Percentiles rank a stretch among this genome's conserved stretches.
Conservation (phyloP, 306 rosid genomes). For the Parietaria judaica region DNA sequence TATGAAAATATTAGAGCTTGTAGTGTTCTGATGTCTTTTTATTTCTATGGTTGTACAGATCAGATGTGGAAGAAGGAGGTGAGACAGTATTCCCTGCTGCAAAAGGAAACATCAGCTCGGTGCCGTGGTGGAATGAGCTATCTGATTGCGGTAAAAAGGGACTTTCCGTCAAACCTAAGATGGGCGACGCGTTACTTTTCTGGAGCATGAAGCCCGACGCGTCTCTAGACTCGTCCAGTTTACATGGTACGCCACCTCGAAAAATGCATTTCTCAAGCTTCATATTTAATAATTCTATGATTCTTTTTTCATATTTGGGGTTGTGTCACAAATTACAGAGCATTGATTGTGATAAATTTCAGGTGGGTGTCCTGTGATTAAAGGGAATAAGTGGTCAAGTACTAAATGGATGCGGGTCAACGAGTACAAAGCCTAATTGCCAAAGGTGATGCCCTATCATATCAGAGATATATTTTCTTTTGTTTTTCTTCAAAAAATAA, state of each 20-base stretch:
- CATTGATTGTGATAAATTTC: slow-evolving; percentile 24
- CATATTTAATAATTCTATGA: background rate
- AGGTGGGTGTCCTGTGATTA: slow-evolving; percentile 98
- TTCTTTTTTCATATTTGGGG: slow-evolving; percentile 6
- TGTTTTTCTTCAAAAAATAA: too few species aligned
- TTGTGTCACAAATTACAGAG: background rate
- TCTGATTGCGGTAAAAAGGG: slow-evolving; percentile 91
- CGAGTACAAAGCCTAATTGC: slow-evolving; percentile 60
- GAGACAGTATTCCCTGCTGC: slow-evolving; percentile 99
- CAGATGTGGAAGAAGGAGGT: slow-evolving; percentile 99
- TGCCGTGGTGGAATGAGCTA: slow-evolving; percentile 96
- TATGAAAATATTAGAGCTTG: slow-evolving; percentile 7
- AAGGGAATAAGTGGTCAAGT: slow-evolving; percentile 95
- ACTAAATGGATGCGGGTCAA: slow-evolving; percentile 86
- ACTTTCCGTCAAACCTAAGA: slow-evolving; percentile 88
- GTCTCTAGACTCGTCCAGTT: slow-evolving; percentile 76
- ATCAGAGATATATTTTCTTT: background rate
- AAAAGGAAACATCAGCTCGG: slow-evolving; percentile 81
- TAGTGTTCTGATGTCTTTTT: slow-evolving; percentile 3
- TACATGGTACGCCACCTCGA: slow-evolving; percentile 64
- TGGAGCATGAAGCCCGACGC: slow-evolving; percentile 99
- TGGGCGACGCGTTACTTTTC: slow-evolving; percentile 94
- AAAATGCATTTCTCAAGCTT: background rate
- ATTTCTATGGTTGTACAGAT: slow-evolving; percentile 42
- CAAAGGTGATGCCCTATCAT: slow-evolving; percentile 27